A percentile compares a stretch with the other conserved stretches of the same genome.
Conservation (phyloP, 208 protist genomes). For the Leishmania aethiopica region DNA sequence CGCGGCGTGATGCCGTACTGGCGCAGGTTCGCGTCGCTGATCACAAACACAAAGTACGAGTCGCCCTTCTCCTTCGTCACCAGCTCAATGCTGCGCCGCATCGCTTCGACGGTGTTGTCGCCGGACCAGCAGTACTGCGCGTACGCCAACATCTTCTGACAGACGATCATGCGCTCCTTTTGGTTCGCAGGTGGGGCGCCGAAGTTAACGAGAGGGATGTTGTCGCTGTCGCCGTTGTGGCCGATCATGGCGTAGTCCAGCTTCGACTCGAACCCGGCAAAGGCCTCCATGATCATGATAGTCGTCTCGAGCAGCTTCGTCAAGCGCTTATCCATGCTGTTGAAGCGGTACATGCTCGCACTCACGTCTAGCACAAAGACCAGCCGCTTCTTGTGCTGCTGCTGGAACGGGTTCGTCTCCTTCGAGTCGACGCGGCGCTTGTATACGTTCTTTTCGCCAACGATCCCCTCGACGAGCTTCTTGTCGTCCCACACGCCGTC, state of each 20-base stretch:
- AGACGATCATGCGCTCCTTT: constrained; percentile 77
- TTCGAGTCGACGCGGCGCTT: constrained; percentile 85
- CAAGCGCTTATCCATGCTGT: constrained; percentile 87
- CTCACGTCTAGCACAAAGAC: constrained; percentile 93
- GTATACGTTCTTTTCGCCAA: constrained; percentile 92
- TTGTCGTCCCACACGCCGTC: constrained; percentile 93
- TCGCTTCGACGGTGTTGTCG: constrained; percentile 91
- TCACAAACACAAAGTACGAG: constrained; percentile 94
- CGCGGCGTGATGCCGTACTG: constrained; percentile 90
- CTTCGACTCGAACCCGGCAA: constrained; percentile 87
- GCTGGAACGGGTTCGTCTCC: constrained; percentile 69
- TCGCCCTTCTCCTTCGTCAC: constrained; percentile 84
- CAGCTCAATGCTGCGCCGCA: constrained; percentile 71
- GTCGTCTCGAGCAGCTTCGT: constrained; percentile 87
- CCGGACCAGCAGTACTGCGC: constrained; percentile 94
- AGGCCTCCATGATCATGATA: constrained; percentile 93
- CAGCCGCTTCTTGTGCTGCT: constrained; percentile 82
- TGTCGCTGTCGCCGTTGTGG: constrained; percentile 88
- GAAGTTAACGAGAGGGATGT: constrained; percentile 79
- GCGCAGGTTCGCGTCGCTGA: constrained; percentile 94
- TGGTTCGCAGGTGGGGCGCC: constrained; percentile 67
- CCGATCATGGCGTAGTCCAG: constrained; percentile 92
- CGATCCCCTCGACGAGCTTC: constrained; percentile 92
- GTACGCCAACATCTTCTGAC: constrained; percentile 92
- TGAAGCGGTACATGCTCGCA: constrained; percentile 95